These are phyloP conservation scores for Monosporozyma siamensis DNA, from an alignment of 805 yeast species.

Conservation along the genomic window DNA sequence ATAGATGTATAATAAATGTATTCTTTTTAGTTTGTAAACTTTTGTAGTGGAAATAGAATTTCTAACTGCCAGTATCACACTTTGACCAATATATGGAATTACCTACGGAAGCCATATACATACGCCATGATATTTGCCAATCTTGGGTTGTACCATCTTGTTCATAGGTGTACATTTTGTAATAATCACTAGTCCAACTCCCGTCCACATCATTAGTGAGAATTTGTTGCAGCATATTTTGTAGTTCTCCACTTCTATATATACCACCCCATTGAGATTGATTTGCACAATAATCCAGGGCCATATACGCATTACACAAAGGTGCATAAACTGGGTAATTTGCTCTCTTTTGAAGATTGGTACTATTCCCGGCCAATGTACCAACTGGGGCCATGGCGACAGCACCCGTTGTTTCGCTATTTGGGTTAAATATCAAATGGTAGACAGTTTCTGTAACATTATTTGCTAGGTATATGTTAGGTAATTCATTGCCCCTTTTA, in stretches of 20 bases:
- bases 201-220: background rate
- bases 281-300: background rate
- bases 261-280: background rate
- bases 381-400: background rate
- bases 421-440: background rate
- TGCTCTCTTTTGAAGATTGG: background rate
- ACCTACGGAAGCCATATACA: background rate
- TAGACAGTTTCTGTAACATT: background rate
- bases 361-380: background rate
- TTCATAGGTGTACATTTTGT: background rate
- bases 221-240: background rate
- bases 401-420: background rate
- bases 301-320: background rate
- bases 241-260: background rate
- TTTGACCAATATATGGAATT: background rate
- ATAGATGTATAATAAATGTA: too few species aligned
- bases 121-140: background rate
- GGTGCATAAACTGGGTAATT: background rate
- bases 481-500: background rate
- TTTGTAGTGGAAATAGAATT: too few species aligned
- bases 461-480: background rate
- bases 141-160: background rate
- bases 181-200: background rate
- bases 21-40: too few species aligned
- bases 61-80: background rate